Conservation (phyloP, 208 protist genomes). For the Leishmania braziliensis region DNA sequence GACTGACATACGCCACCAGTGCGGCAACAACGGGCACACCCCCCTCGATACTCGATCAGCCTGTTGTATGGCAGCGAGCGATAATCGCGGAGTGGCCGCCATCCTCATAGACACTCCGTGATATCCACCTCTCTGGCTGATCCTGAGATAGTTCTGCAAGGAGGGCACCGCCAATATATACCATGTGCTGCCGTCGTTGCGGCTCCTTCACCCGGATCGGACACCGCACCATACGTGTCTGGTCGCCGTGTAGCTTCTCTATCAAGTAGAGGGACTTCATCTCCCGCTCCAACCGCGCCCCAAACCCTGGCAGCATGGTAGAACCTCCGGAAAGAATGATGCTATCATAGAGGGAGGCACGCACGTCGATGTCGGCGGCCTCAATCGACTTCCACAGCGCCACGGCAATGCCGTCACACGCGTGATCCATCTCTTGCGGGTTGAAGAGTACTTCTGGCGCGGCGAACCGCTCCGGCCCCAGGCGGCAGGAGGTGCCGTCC, state of each 20-base stretch:
- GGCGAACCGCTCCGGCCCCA: conserved; percentile 92
- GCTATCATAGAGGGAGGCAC: conserved; percentile 93
- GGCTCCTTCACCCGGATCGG: conserved; percentile 96
- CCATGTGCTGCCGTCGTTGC: conserved; percentile 97
- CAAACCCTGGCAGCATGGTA: conserved; percentile 97
- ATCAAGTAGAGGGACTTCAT: conserved; percentile 91
- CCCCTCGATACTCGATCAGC: not conserved
- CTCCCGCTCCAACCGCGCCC: conserved; percentile 95
- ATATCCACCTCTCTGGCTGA: conserved; percentile 61
- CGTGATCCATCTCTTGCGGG: conserved; percentile 93
- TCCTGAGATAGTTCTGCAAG: conserved; percentile 96
- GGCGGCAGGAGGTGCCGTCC: conserved; percentile 92
- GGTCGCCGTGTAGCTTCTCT: conserved; percentile 91
- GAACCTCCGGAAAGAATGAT: conserved; percentile 98
- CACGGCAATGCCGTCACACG: conserved; percentile 87
- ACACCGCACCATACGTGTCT: conserved; percentile 63
- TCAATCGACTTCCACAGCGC: conserved; percentile 96
- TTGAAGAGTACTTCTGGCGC: conserved; percentile 97
- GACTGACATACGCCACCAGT: not conserved
- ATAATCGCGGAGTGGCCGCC: conserved; percentile 18
- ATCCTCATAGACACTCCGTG: conserved; percentile 25
- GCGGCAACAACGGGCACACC: not conserved
- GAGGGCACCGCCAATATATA: conserved; percentile 96
- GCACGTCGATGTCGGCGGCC: conserved; percentile 61
- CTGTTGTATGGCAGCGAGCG: not conserved